Base-by-base conservation (phyloP, 495 filamentous ascomycete species). In the Amorphotheca resinae region DNA sequence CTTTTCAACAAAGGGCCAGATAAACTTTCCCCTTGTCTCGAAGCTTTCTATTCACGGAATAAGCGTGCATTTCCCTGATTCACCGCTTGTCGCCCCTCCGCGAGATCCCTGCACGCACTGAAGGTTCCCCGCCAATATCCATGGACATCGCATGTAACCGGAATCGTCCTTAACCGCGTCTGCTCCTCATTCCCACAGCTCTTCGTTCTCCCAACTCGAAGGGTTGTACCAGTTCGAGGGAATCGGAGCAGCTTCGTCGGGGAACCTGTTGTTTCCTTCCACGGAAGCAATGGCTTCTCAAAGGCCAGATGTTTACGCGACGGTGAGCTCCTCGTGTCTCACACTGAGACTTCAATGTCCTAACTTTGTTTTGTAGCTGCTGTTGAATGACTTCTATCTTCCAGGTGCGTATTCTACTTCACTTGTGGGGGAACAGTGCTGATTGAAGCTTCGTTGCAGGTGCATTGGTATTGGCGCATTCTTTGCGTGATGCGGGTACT, bases 381-480 rank as follows among this genome's bases (percentile, higher is more conserved):
- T 98, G 38, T 65, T 91, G 64, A 93, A 79, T 58, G 87, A 98
- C 64, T 64, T 69, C 50, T 98, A 96, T 60, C 73, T 98, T 22
- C 88, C 89, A 58, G 88, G 88, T 93, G 58, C 38, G 60, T 59
- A 32, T 31, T 50, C 53, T 18, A 46, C 15, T 46, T 40, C 48
- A 51, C 44, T 49, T 45, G 30, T 11, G 18, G 9, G 4, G 33
- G 22, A 42, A 20, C 40, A 4, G 1, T n/a, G 46, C 35, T 43
- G 25, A 54, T 44, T 43, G 51, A 49, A 51, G 26, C 46, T 48
- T 41, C 50, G 38, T 18, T 46, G 14, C 46, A 47, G 45, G 91
- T 59, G 88, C 89, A 44, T 76, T 88, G 45, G 88, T 99, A 23
- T 75, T 99, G 46, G 89, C 86, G 42, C 87, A 95, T 67, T 95